Conservation (phyloP, 108 stramenopile genomes). For the Cyclostephanos invisitatus region DNA sequence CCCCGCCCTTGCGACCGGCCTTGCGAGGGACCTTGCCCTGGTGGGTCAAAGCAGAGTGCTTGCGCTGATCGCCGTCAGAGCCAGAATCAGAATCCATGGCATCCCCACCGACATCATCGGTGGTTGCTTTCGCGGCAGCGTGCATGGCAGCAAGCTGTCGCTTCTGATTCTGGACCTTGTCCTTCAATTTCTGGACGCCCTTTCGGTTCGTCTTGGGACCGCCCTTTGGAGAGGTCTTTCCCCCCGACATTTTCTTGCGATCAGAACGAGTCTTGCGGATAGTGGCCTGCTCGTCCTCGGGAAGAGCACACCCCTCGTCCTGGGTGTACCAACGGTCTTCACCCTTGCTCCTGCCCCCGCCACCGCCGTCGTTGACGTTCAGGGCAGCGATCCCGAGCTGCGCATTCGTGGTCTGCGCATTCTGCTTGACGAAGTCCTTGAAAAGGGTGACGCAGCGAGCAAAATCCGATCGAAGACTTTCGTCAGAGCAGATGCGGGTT, state of each 20-base stretch:
- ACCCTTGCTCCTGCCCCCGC: not conserved
- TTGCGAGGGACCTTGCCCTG: not conserved
- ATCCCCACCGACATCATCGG: not conserved
- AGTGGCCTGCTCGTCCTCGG: not conserved
- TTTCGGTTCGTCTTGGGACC: not conserved
- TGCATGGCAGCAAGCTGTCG: not conserved
- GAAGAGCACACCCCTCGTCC: not conserved
- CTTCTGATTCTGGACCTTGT: not conserved
- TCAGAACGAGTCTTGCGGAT: too few relatives aligned
- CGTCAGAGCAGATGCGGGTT: slow-evolving; percentile 12
- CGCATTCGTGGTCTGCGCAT: not conserved
- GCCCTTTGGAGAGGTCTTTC: not conserved
- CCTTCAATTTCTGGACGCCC: not conserved
- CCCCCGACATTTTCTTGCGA: not conserved
- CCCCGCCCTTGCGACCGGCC: too few relatives aligned
- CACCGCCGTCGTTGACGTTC: not conserved
- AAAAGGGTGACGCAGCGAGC: slow-evolving; percentile 17
- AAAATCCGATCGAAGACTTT: slow-evolving; percentile 16
- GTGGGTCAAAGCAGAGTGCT: not conserved
- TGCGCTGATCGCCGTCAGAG: too few relatives aligned
- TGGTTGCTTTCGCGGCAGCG: not conserved
- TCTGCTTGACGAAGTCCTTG: slow-evolving; percentile 22
- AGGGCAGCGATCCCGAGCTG: not conserved
- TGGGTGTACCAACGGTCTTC: slow-evolving; percentile 5
- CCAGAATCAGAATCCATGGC: not conserved